Evolutionary conservation across 257 asterid species (phyloP), one percentile per base, ranked within the genome.

Genomic region (Solanum pinnatisectum): DNA sequence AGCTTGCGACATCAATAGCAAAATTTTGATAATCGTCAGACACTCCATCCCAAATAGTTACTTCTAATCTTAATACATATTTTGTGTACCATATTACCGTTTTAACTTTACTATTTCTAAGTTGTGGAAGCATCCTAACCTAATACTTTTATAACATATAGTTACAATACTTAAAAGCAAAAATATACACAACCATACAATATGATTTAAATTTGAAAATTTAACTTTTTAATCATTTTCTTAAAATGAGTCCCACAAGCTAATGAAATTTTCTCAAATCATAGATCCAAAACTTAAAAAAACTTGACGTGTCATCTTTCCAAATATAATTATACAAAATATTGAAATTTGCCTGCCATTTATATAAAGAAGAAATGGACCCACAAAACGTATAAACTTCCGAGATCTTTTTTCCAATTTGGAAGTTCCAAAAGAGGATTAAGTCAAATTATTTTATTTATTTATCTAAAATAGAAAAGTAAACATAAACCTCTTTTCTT

Each of bases 391-490:
- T 18, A 32, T 77, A 63, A 23, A 83, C 20, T 37, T 84, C 40
- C 85, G 77, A 67, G 37, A 84, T 89, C 87, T 91, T 22, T 20
- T 49, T 68, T 68, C 36, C 87, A 88, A 72, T 91, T 87, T 92
- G 90, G 32, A 49, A 71, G 37, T 40, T 60, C 70, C 2, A 49
- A 81, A 30, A 30, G 42, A 30, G 68, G 70, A 49, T 49, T 32
- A 82, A 30, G 85, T 49, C 85, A 82, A 82, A 10, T 82, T 18
- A 30, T 30, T 49, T 81, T 0, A 0, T 13, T 32, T 72, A 16
- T 8, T 32, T 32, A 35, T 33, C 8, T 33, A 16, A 72, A 18
- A 18, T 0, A 32, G 44, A 49, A 30, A 82, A 18, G 30, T 46
- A 49, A 49, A 49, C 86, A 52, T 11, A 49, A 82, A 82, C 70